Percentiles rank a stretch among this genome's conserved stretches.
These are phyloP conservation scores for Termitomyces sp. DNA, from an alignment of 768 basidiomycete species.

Conservation along the genomic window DNA sequence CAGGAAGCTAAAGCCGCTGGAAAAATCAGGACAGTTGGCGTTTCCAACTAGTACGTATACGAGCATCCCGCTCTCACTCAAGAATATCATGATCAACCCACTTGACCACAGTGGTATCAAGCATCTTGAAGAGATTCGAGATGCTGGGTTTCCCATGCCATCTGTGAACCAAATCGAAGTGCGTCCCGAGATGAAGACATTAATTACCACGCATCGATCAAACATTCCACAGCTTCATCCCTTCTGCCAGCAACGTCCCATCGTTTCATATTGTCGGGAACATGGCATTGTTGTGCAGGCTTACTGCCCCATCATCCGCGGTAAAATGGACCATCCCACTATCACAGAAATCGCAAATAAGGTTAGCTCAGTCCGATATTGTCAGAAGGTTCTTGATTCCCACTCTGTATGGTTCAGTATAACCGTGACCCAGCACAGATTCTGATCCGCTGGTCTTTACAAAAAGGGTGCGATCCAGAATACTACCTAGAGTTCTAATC, in stretches of 20 bases:
- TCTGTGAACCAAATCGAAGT: conserved; percentile 84
- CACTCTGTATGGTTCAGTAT: conserved; percentile 32
- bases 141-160: conserved; percentile 60
- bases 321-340: conserved; percentile 49
- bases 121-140: conserved; percentile 72
- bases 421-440: conserved; percentile 70
- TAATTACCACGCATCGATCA: not conserved
- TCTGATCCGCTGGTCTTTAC: conserved; percentile 87
- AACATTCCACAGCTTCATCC: conserved; percentile 61
- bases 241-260: conserved; percentile 74
- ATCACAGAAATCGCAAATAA: conserved; percentile 55
- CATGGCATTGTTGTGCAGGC: conserved; percentile 66
- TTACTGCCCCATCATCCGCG: conserved; percentile 73
- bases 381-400: not conserved
- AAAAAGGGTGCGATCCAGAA: conserved; percentile 54
- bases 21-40: conserved; percentile 70
- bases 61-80: not conserved
- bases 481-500: not conserved
- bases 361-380: conserved; percentile 32
- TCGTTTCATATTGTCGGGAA: conserved; percentile 68
- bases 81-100: not conserved
- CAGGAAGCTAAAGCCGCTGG: conserved; percentile 58
- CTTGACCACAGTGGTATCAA: conserved; percentile 46
- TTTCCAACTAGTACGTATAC: conserved; percentile 72
- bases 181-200: not conserved